These are phyloP conservation scores for Suillus weaverae DNA, from an alignment of 768 basidiomycete genomes.

Conservation along the genomic window DNA sequence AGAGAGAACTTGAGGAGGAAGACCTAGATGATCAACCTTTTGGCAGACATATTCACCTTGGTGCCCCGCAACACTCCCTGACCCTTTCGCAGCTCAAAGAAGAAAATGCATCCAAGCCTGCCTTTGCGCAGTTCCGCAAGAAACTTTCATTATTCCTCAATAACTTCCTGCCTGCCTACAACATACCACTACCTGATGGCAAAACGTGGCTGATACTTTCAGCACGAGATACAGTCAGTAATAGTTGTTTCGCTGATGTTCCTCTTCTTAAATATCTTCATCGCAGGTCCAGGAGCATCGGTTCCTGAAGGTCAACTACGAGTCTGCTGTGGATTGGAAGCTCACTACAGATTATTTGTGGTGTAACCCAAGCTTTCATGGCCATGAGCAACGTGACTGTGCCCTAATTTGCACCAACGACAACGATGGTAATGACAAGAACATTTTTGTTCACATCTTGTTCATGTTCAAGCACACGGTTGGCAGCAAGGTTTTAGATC, in stretches of 20 bases:
- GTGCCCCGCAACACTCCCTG: neutral
- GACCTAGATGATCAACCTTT: neutral
- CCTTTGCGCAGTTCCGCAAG: constrained; percentile 4
- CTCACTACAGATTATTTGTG: no score
- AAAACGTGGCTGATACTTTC: neutral
- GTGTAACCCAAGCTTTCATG: no score
- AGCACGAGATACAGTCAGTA: neutral
- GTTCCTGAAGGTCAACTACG: no score
- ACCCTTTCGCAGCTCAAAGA: neutral
- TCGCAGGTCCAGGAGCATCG: no score
- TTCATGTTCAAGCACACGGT: neutral
- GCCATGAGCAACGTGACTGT: no score
- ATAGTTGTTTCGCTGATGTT: no score
- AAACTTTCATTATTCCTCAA: constrained; percentile 6
- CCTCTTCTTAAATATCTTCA: no score
- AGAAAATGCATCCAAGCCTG: neutral
- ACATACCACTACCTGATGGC: neutral
- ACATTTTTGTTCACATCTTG: neutral
- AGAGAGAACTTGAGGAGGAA: neutral
- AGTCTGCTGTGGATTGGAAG: no score
- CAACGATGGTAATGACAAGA: neutral
- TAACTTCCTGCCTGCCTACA: neutral
- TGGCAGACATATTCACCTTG: neutral
- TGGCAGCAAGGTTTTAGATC: no score
- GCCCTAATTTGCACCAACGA: neutral